These are phyloP conservation scores for Phytophthora citrophthora DNA, from an alignment of 352 stramenopile species.

Conservation along the genomic window DNA sequence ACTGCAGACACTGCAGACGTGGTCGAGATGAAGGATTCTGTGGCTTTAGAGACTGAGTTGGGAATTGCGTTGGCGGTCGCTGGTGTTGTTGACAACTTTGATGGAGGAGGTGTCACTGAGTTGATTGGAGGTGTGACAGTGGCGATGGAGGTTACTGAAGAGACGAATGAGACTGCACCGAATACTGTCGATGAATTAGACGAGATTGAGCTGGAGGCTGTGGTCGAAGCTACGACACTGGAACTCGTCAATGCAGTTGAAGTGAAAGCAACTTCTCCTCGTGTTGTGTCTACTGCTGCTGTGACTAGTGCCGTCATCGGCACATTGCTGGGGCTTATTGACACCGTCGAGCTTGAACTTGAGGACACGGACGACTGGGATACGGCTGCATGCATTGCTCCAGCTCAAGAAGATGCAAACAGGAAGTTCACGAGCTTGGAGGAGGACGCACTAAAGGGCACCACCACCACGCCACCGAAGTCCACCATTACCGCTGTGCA, in stretches of 20 bases:
- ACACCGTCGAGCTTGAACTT: slow-evolving; percentile 18
- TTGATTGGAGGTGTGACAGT: not conserved
- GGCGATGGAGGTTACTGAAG: not conserved
- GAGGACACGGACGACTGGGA: slow-evolving; percentile 5
- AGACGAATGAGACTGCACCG: too few relatives aligned
- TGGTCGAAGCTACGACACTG: slow-evolving; percentile 8
- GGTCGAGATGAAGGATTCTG: not conserved
- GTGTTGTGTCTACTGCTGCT: slow-evolving; percentile 27
- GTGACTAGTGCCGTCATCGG: slow-evolving; percentile 27
- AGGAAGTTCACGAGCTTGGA: not conserved
- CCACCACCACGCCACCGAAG: not conserved
- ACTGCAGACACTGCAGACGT: not conserved
- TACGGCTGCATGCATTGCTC: not conserved
- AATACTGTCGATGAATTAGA: not conserved
- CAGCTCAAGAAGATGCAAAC: not conserved
- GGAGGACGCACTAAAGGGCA: too few relatives aligned
- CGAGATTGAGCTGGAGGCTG: slow-evolving; percentile 12
- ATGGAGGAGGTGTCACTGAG: not conserved
- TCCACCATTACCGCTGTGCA: not conserved
- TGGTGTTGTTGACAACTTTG: not conserved
- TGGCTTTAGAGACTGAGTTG: not conserved
- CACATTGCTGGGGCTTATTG: slow-evolving; percentile 22
- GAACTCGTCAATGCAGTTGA: slow-evolving; percentile 20
- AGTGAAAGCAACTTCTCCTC: slow-evolving; percentile 10
- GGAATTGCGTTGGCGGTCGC: not conserved